Evolutionary conservation across 805 yeast species (phyloP).

Genomic region (Debaryomyces castellii): DNA sequence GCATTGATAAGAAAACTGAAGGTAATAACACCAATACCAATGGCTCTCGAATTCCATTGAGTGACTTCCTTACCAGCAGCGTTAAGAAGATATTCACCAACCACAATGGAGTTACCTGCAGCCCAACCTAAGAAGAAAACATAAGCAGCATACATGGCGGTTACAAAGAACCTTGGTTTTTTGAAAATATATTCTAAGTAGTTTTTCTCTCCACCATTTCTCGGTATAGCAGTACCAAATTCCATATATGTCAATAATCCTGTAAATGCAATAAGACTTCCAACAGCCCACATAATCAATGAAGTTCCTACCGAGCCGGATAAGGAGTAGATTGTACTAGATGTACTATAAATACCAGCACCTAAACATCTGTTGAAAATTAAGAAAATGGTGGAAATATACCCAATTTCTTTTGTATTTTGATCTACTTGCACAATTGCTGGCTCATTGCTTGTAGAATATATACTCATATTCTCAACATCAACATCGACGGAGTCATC

Average conservation of each 20-base stretch:
- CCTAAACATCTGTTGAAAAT: slow-evolving; percentile 72
- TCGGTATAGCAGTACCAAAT: slow-evolving; percentile 72
- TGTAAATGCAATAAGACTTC: slow-evolving; percentile 61
- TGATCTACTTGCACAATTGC: slow-evolving; percentile 40
- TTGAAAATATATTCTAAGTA: slow-evolving; percentile 71
- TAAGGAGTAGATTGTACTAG: slow-evolving; percentile 57
- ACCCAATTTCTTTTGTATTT: slow-evolving; percentile 46
- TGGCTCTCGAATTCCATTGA: slow-evolving; percentile 75
- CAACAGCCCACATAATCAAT: slow-evolving; percentile 71
- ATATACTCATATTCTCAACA: background rate
- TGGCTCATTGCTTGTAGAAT: slow-evolving; percentile 1
- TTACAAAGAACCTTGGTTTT: slow-evolving; percentile 67
- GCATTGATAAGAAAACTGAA: slow-evolving; percentile 68
- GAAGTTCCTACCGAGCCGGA: slow-evolving; percentile 74
- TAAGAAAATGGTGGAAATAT: slow-evolving; percentile 45
- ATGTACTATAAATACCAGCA: slow-evolving; percentile 70
- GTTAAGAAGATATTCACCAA: slow-evolving; percentile 72
- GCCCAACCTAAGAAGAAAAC: slow-evolving; percentile 83
- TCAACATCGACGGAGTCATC: background rate
- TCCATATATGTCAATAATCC: slow-evolving; percentile 71
- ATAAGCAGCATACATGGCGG: slow-evolving; percentile 63
- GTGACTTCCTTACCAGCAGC: slow-evolving; percentile 71
- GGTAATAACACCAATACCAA: slow-evolving; percentile 72
- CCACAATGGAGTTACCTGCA: slow-evolving; percentile 77
- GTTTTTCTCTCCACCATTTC: slow-evolving; percentile 86